Conservation (phyloP, 1,139 yeast genomes). For the Yamadazyma membranifaciens region DNA sequence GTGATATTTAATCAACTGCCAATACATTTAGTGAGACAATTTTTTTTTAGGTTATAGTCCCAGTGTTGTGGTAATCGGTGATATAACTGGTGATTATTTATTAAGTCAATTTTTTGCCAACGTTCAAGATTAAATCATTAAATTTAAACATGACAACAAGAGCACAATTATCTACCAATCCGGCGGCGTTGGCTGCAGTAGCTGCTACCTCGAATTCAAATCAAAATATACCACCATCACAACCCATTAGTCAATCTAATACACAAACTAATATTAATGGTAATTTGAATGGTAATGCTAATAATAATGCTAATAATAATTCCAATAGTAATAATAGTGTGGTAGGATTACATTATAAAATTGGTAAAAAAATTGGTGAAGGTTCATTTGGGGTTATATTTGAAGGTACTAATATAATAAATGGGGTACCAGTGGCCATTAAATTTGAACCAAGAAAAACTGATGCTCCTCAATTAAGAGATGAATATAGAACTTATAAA, state of each 20-base stretch:
- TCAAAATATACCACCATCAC: constrained; percentile 10
- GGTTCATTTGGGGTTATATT: constrained; percentile 83
- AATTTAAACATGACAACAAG: constrained; percentile 17
- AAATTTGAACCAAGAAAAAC: constrained; percentile 86
- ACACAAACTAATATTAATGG: constrained; percentile 4
- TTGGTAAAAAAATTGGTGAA: constrained; percentile 82
- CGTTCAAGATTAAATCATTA: background rate
- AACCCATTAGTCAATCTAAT: constrained; percentile 4
- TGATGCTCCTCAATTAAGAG: constrained; percentile 97
- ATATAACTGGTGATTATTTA: background rate
- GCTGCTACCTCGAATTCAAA: constrained; percentile 20
- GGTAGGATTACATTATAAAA: constrained; percentile 76
- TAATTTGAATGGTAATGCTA: constrained; percentile 6
- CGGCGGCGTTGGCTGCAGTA: constrained; percentile 41
- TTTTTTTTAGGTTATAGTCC: too few species aligned
- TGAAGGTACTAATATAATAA: constrained; percentile 75
- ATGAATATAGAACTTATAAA: constrained; percentile 91
- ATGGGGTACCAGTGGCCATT: constrained; percentile 75
- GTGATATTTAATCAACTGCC: too few species aligned
- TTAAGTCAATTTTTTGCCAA: background rate
- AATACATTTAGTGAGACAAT: background rate
- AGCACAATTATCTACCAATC: constrained; percentile 23
- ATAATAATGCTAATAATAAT: constrained; percentile 7
- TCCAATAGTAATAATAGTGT: constrained; percentile 38
- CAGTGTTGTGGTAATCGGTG: constrained; percentile 4